Evolutionary conservation across 495 filamentous ascomycete species (phyloP).

Genomic region (Penicillium lividum): DNA sequence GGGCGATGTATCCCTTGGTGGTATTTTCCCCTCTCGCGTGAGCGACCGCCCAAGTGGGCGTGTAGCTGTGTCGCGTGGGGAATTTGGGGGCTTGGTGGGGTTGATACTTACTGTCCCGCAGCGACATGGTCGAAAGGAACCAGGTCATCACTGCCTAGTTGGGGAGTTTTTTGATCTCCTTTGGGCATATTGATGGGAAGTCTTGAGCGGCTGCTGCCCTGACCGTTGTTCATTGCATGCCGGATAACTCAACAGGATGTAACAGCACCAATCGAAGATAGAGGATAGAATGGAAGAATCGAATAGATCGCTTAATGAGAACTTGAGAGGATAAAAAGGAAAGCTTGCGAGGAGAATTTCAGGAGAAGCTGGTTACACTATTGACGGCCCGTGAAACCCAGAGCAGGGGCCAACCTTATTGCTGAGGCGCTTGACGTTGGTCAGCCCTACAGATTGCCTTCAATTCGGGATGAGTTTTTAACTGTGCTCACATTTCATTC

Average conservation of each 20-base stretch:
- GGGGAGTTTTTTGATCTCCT: conserved; percentile 38
- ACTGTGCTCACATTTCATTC: neutral
- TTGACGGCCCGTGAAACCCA: conserved; percentile 9
- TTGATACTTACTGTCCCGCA: conserved; percentile 86
- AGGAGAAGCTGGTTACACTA: conserved; percentile 2
- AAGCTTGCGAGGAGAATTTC: neutral
- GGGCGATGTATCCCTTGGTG: neutral
- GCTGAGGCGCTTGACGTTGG: neutral
- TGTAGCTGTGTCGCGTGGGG: conserved; percentile 12
- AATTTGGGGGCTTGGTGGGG: conserved; percentile 3
- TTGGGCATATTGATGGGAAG: conserved; percentile 36
- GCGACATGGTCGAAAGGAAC: conserved; percentile 78
- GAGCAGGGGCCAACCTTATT: conserved; percentile 8
- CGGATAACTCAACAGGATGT: conserved; percentile 18
- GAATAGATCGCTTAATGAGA: neutral
- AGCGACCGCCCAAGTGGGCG: neutral
- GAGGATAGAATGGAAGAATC: neutral
- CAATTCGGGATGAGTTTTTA: neutral
- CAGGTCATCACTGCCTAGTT: conserved; percentile 54
- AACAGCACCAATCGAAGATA: neutral
- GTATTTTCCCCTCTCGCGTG: neutral
- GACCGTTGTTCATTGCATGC: conserved; percentile 18
- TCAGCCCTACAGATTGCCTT: conserved; percentile 1
- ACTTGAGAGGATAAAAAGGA: neutral
- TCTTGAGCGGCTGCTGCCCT: conserved; percentile 1